Base-by-base conservation (phyloP, 768 basidiomycete species). In the Clavulina sp. region DNA sequence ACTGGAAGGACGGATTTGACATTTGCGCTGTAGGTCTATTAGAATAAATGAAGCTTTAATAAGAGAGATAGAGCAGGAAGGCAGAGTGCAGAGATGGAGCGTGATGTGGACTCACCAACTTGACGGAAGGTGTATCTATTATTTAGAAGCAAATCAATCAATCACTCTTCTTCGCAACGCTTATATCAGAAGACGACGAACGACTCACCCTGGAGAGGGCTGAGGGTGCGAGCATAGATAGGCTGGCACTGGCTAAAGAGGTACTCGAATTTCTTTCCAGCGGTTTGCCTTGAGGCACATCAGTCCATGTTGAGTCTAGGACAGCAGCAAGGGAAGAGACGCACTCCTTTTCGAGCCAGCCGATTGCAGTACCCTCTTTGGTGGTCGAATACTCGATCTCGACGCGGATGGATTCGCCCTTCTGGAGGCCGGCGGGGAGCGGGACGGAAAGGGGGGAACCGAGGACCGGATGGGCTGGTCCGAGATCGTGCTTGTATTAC, bases 191-290 rank as follows among this genome's bases (percentile, higher is more conserved):
- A 23, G 16, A 23, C 50, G 52, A 23, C 26, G 23, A 28, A 13
- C 23, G 21, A 23, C 36, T 41, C 38, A 77, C 81, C 82, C 73
- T 92, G 87, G 52, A 86, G 60, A 1, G 89, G 89, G 0, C 76
- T 73, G 40, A 92, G 65, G 3, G 79, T 72, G 28, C 91, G 77
- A 2, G 83, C 83, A 60, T 91, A 81, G 58, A 91, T 92, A 2
- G 92, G 86, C 57, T 95, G 89, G 60, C 83, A 86, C 60, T 95
- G 92, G 54, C 85, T 88, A 69, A 91, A 96, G 16, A 96, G 64
- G 65, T 83, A 95, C 0, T 86, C 81, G 61, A 84, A 82, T 19
- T 69, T 67, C 57, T 87, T 87, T 5, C 87, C 87, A 54, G 85
- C 84, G 0, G 89, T 95, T 65, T 88, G 80, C 53, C 84, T 6